phyloP scores from a whole-genome alignment of 306 rosid species.

The Dicorynia guianensis region DNA sequence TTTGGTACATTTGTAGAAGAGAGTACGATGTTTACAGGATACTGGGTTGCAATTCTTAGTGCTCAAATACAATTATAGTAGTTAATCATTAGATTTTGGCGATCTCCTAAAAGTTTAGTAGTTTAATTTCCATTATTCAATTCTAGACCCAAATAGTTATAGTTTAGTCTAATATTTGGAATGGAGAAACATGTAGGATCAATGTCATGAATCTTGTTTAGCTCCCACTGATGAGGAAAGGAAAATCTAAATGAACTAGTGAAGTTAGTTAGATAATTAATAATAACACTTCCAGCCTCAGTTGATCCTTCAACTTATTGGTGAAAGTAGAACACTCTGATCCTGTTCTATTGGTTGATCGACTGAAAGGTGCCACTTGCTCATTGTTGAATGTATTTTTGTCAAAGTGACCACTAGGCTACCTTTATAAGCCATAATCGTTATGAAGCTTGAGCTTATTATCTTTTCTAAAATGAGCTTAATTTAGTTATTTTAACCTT shows the following conservation, averaged over 20 bases:
- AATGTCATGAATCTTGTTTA: background rate
- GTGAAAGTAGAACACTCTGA: background rate
- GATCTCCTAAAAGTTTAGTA: too few species aligned
- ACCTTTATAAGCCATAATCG: too few species aligned
- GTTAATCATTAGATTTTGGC: background rate
- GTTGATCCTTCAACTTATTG: background rate
- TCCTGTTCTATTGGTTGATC: background rate
- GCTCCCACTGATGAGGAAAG: background rate
- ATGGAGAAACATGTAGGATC: background rate
- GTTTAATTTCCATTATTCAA: too few species aligned
- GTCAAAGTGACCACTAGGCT: too few species aligned
- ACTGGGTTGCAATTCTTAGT: background rate
- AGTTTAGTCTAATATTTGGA: background rate
- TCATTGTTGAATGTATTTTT: background rate
- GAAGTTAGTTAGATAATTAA: background rate
- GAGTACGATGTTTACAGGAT: background rate
- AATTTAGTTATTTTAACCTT: too few species aligned
- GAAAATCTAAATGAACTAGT: background rate
- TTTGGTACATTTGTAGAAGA: background rate
- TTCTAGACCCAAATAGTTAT: too few species aligned
- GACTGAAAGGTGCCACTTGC: background rate
- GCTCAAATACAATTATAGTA: background rate
- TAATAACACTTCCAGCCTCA: background rate
- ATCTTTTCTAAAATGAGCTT: background rate
- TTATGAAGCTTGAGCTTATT: background rate